Conservation (phyloP, 495 filamentous ascomycete genomes). For the Penicillium ochrochloron region DNA sequence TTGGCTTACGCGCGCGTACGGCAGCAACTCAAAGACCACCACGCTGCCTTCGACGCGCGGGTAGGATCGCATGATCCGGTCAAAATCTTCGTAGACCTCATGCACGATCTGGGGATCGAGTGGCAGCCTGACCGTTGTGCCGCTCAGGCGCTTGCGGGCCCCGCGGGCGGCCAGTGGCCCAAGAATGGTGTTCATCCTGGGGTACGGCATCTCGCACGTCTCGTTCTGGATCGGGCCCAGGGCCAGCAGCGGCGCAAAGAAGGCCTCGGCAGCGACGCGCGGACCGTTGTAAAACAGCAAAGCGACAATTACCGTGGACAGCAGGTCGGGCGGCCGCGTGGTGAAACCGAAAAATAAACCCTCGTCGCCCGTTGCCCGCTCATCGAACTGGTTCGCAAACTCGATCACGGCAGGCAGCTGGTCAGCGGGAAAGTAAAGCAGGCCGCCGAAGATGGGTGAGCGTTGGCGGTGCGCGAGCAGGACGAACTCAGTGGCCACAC, state of each 20-base stretch:
- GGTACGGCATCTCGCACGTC: slow-evolving; percentile 35
- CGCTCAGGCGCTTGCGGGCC: slow-evolving; percentile 12
- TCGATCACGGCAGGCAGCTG: slow-evolving; percentile 33
- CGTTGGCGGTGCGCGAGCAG: slow-evolving; percentile 40
- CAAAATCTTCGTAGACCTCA: slow-evolving; percentile 22
- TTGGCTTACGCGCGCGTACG: slow-evolving; percentile 16
- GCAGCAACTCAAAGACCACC: slow-evolving; percentile 25
- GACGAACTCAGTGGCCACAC: slow-evolving; percentile 45
- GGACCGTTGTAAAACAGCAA: slow-evolving; percentile 51
- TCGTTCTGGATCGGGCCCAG: slow-evolving; percentile 30
- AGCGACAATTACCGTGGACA: slow-evolving; percentile 31
- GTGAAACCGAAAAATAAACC: slow-evolving; percentile 36
- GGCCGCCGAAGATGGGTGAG: slow-evolving; percentile 46
- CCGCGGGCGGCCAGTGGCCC: background rate
- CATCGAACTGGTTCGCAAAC: slow-evolving; percentile 44
- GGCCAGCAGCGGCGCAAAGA: slow-evolving; percentile 39
- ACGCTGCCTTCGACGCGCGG: slow-evolving; percentile 15
- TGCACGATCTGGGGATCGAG: slow-evolving; percentile 19
- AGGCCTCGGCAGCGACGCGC: slow-evolving; percentile 33
- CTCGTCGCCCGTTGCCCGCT: slow-evolving; percentile 24
- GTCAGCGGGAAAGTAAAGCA: slow-evolving; percentile 40
- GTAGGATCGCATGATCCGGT: slow-evolving; percentile 6
- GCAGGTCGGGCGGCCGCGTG: slow-evolving; percentile 30
- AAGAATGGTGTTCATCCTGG: slow-evolving; percentile 14
- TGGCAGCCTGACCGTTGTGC: slow-evolving; percentile 21